phyloP scores from a whole-genome alignment of 768 basidiomycete species.

The Crepidotus variabilis region DNA sequence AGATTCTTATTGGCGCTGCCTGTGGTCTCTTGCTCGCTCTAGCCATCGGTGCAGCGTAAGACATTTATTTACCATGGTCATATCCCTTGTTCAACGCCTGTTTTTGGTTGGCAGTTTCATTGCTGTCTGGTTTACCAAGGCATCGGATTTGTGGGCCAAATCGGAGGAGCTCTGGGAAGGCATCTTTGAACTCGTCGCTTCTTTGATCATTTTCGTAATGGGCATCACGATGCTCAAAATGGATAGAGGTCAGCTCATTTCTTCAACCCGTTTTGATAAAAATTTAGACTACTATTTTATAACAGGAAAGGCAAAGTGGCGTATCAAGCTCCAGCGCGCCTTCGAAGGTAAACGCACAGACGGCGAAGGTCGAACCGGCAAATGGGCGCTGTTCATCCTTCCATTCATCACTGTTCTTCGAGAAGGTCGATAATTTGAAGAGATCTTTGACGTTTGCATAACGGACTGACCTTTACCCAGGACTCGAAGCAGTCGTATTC shows the following conservation, averaged over 20 bases:
- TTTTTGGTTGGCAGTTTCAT: slow-evolving; percentile 64
- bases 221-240: slow-evolving; percentile 93
- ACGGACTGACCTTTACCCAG: slow-evolving; percentile 24
- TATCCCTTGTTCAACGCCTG: neutral
- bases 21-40: slow-evolving; percentile 77
- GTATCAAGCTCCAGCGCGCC: slow-evolving; percentile 78
- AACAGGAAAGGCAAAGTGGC: slow-evolving; percentile 87
- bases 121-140: slow-evolving; percentile 92
- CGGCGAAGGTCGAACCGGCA: slow-evolving; percentile 39
- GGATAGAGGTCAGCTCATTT: slow-evolving; percentile 56
- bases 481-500: slow-evolving; percentile 89
- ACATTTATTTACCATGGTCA: neutral
- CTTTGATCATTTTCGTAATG: slow-evolving; percentile 89
- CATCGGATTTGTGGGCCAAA: slow-evolving; percentile 77
- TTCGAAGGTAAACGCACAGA: slow-evolving; percentile 58
- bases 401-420: slow-evolving; percentile 91
- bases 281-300: neutral
- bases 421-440: slow-evolving; percentile 54
- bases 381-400: slow-evolving; percentile 87
- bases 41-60: slow-evolving; percentile 77
- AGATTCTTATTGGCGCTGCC: slow-evolving; percentile 77
- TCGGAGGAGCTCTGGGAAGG: slow-evolving; percentile 94
- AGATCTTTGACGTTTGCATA: neutral
- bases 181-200: slow-evolving; percentile 65
- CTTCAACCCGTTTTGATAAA: neutral